Conservation (phyloP, 805 yeast species). For the Teunomyces panamensis region DNA sequence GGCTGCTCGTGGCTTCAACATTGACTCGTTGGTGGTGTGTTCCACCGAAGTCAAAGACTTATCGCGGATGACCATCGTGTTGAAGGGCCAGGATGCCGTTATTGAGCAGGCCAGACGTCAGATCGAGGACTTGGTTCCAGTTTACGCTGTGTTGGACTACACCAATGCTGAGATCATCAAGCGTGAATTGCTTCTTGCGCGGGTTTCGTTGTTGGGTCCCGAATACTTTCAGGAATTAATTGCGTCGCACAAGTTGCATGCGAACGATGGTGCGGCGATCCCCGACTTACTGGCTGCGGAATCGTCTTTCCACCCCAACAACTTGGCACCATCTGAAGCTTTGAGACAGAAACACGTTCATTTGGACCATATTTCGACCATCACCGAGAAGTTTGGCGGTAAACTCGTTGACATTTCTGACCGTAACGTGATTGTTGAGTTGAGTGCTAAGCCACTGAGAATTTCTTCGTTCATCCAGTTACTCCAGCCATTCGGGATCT, state of each 20-base stretch:
- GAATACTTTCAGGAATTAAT: conserved; percentile 95
- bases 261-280: conserved; percentile 37
- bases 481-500: conserved; percentile 91
- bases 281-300: conserved; percentile 44
- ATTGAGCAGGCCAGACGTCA: conserved; percentile 98
- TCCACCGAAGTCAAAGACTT: conserved; percentile 94
- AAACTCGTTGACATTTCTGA: conserved; percentile 88
- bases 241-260: conserved; percentile 68
- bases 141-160: conserved; percentile 95
- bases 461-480: conserved; percentile 82
- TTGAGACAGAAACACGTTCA: conserved; percentile 91
- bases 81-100: conserved; percentile 92
- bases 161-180: conserved; percentile 84
- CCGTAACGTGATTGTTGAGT: conserved; percentile 90
- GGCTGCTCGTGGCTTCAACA: conserved; percentile 98
- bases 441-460: conserved; percentile 90
- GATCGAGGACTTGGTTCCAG: conserved; percentile 96
- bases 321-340: conserved; percentile 86
- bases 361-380: conserved; percentile 74
- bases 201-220: conserved; percentile 93
- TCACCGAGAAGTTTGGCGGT: conserved; percentile 89
- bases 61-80: conserved; percentile 94
- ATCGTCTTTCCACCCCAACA: conserved; percentile 76
- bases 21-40: conserved; percentile 95
- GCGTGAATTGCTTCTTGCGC: conserved; percentile 87